Conservation (phyloP, 2,329 filamentous ascomycete species). For the Fusarium brachygibbosum region DNA sequence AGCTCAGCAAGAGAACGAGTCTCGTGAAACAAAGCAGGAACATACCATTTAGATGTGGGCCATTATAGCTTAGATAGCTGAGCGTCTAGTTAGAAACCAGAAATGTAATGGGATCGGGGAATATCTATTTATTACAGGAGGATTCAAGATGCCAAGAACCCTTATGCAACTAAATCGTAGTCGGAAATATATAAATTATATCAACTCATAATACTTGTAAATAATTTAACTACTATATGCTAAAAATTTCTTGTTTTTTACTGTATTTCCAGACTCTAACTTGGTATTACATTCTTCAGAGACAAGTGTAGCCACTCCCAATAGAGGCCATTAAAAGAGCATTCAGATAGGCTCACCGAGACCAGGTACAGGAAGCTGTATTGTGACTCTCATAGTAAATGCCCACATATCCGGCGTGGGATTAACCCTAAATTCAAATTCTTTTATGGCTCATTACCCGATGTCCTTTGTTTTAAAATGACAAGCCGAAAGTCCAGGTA, state of each 20-base stretch:
- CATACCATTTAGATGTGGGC: not conserved
- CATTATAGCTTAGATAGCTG: not conserved
- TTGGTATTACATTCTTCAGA: not conserved
- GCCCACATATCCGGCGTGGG: not conserved
- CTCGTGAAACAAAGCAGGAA: not conserved
- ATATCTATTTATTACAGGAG: not conserved
- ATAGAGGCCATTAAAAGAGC: not conserved
- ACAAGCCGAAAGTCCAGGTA: not conserved
- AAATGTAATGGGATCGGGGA: not conserved
- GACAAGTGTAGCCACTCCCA: not conserved
- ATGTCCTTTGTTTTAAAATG: not conserved
- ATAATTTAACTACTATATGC: not conserved
- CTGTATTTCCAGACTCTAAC: not conserved
- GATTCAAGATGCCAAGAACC: not conserved
- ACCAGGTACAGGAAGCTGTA: not conserved
- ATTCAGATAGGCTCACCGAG: not conserved
- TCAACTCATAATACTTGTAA: not conserved
- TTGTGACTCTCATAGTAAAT: not conserved
- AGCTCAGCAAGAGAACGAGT: not conserved
- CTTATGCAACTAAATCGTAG: not conserved
- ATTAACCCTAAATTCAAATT: not conserved
- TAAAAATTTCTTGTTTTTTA: not conserved
- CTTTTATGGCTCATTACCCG: not conserved
- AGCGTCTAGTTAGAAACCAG: not conserved
- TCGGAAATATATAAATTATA: not conserved